Base-by-base conservation (phyloP, 306 rosid genomes). In the Prunus padus region DNA sequence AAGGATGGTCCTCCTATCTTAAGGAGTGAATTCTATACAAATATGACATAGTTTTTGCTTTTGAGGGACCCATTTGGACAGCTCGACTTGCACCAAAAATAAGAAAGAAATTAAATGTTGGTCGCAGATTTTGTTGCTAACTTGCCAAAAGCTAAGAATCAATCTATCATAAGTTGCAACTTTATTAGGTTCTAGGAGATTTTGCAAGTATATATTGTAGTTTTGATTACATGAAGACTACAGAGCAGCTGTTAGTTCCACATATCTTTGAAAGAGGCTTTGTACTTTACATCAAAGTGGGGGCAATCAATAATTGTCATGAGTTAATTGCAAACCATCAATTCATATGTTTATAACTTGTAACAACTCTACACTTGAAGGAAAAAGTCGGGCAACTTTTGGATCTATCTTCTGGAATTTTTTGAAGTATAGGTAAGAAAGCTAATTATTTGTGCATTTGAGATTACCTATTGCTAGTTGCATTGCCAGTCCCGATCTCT, bases 201-300 rank as follows among this genome's bases (percentile, higher is more conserved):
- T 45, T 46, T 75, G 45, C 81, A 73, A 79, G 5, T 73, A 52
- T 79, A 49, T 77, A 63, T 13, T 30, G 1, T 30, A 30, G 33
- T 47, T 61, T 70, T 79, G 65, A 23, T 46, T 66, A 22, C 64
- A 46, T 46, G 33, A 10, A 71, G 52, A 26, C 10, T 59, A 54
- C 31, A 15, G 74, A 11, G 37, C 20, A 60, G 60, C 76, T 67
- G 66, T 67, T 80, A 22, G 30, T 82, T 52, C 74, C 26, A 3
- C 6, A 51, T 11, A 70, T 16, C 72, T 74, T 73, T 77, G 80
- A 69, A 87, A 82, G 76, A 25, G 67, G n/a, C 70, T 76, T 72
- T 68, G 56, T 80, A 65, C 55, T 37, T 30, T 49, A 44, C 13
- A 2, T 52, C 57, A 66, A 57, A 76, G 37, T 18, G 50, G 78